Conservation (phyloP, 176 grass and related monocot species). For the Urochloa ruziziensis region DNA sequence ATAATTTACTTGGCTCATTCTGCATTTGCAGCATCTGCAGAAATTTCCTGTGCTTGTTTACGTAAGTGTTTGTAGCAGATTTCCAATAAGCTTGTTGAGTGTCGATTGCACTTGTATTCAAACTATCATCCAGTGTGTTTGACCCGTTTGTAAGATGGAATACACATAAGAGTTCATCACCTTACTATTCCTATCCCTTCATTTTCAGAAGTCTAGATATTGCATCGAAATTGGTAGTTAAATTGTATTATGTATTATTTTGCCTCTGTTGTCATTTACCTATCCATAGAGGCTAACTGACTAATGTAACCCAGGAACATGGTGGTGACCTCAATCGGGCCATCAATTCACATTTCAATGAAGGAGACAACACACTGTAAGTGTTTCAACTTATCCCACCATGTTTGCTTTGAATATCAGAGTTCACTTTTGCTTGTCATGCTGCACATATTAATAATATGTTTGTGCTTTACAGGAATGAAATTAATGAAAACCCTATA, state of each 20-base stretch:
- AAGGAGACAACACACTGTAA: constrained; percentile 62
- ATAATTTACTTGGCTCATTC: background rate
- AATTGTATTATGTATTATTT: constrained; percentile 11
- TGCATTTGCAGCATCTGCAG: background rate
- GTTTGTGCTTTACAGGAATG: constrained; percentile 40
- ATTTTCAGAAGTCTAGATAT: background rate
- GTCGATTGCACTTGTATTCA: background rate
- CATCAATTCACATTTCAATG: constrained; percentile 84
- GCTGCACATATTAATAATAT: background rate
- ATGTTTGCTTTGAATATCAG: constrained; percentile 6
- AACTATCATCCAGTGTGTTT: background rate
- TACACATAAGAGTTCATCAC: background rate
- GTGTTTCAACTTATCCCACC: constrained; percentile 6
- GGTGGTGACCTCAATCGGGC: constrained; percentile 88
- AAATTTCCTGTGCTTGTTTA: background rate
- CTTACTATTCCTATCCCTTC: background rate
- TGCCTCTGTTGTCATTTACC: constrained; percentile 3
- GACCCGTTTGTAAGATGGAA: background rate
- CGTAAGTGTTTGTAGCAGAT: background rate
- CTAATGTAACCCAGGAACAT: constrained; percentile 59
- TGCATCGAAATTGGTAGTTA: background rate
- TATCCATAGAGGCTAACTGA: constrained; percentile 25
- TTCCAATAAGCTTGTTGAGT: background rate
- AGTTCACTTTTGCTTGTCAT: background rate
- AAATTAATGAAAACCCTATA: constrained; percentile 32